These are phyloP conservation scores for Achaetomium macrosporum DNA, from an alignment of 2,329 filamentous ascomycete species.

Conservation along the genomic window DNA sequence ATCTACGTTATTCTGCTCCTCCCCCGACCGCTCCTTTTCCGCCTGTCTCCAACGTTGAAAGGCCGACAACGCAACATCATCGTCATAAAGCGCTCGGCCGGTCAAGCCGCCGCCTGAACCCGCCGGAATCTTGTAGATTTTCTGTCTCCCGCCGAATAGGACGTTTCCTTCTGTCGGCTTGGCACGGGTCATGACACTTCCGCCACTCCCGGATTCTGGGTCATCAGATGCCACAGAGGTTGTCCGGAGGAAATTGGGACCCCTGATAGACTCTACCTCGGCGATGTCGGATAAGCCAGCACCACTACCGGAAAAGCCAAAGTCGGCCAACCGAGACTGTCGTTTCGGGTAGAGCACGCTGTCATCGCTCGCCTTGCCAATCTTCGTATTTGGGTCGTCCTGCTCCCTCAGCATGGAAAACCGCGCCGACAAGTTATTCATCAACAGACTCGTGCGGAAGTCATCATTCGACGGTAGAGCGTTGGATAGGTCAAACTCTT, in stretches of 20 bases:
- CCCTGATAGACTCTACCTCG: conserved; percentile 76
- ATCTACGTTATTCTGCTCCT: conserved; percentile 35
- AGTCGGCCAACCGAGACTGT: conserved; percentile 70
- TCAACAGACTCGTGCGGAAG: conserved; percentile 90
- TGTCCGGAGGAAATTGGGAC: conserved; percentile 51
- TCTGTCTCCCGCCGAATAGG: conserved; percentile 90
- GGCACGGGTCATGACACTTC: conserved; percentile 74
- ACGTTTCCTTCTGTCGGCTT: conserved; percentile 86
- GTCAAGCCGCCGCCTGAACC: conserved; percentile 44
- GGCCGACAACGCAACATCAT: conserved; percentile 75
- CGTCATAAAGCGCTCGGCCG: conserved; percentile 71
- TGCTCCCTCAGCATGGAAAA: conserved; percentile 97
- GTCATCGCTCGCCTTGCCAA: conserved; percentile 93
- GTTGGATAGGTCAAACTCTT: conserved; percentile 63
- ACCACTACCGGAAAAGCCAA: conserved; percentile 45
- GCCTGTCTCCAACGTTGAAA: conserved; percentile 70
- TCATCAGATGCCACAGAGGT: conserved; percentile 66
- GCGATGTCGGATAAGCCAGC: conserved; percentile 73
- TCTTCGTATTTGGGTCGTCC: conserved; percentile 80
- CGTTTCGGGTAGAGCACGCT: conserved; percentile 82
- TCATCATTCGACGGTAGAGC: conserved; percentile 79
- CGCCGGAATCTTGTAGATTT: conserved; percentile 79
- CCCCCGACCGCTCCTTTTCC: conserved; percentile 47
- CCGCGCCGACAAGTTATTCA: conserved; percentile 88
- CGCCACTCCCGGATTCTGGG: conserved; percentile 51